Conservation (phyloP, 78 protist genomes). For the Emiliania huxleyi region DNA sequence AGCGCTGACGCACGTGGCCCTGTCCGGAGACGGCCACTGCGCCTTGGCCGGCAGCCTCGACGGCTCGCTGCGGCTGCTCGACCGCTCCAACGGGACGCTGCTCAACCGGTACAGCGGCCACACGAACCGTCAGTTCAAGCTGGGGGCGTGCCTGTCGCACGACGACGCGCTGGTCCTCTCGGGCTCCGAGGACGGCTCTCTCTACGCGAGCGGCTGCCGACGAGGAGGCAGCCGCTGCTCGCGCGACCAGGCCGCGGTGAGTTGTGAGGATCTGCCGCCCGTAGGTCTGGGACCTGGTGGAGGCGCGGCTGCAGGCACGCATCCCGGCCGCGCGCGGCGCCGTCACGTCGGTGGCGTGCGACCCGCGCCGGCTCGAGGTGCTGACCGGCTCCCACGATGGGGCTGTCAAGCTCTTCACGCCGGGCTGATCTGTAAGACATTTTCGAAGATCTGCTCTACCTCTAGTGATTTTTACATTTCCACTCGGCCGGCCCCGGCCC, state of each 20-base stretch:
- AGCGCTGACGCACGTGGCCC: conserved; percentile 46
- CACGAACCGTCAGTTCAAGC: neutral
- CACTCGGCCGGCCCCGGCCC: too few species aligned
- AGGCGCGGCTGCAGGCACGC: too few species aligned
- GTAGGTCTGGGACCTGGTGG: neutral
- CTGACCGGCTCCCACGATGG: neutral
- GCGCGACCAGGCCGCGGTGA: too few species aligned
- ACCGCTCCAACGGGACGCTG: neutral
- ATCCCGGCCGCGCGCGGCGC: neutral
- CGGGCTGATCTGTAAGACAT: too few species aligned
- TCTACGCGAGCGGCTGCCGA: too few species aligned
- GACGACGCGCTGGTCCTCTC: neutral
- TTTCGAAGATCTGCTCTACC: too few species aligned
- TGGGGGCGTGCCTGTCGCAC: neutral
- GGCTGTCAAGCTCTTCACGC: neutral
- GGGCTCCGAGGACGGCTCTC: neutral
- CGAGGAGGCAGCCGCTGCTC: too few species aligned
- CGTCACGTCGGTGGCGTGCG: neutral
- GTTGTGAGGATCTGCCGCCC: too few species aligned
- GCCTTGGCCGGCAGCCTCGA: conserved; percentile 40
- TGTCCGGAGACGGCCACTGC: conserved; percentile 65
- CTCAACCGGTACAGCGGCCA: neutral
- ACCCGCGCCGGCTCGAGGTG: neutral
- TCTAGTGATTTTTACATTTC: too few species aligned
- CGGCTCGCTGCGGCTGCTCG: neutral